These are phyloP conservation scores for Kodamaea ohmeri DNA, from an alignment of 1,139 yeast genomes.

Conservation along the genomic window DNA sequence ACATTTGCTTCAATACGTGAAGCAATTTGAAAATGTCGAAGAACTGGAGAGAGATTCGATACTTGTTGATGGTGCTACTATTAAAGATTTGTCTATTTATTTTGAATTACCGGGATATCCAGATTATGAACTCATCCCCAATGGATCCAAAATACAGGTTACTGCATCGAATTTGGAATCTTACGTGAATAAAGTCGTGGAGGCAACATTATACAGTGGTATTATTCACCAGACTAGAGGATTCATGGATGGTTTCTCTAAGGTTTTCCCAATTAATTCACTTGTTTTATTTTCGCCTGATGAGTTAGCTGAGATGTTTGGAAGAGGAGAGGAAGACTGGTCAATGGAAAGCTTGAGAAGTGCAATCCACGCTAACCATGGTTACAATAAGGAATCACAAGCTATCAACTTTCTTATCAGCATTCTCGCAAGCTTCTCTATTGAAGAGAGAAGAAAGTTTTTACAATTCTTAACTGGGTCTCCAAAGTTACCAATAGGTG, in stretches of 20 bases:
- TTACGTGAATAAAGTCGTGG: slow-evolving; percentile 59
- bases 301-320: slow-evolving; percentile 67
- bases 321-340: slow-evolving; percentile 85
- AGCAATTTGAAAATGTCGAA: slow-evolving; percentile 21
- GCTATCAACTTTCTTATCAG: slow-evolving; percentile 59
- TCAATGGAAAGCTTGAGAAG: slow-evolving; percentile 56
- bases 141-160: slow-evolving; percentile 54
- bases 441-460: slow-evolving; percentile 63
- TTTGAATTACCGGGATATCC: slow-evolving; percentile 81
- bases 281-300: slow-evolving; percentile 67
- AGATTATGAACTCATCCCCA: slow-evolving; percentile 52
- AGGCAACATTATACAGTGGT: slow-evolving; percentile 63
- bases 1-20: slow-evolving; percentile 47
- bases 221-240: slow-evolving; percentile 61
- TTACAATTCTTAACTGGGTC: slow-evolving; percentile 91
- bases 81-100: slow-evolving; percentile 56
- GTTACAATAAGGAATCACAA: slow-evolving; percentile 71
- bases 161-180: slow-evolving; percentile 51
- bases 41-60: slow-evolving; percentile 24
- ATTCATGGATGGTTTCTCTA: slow-evolving; percentile 78
- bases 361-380: slow-evolving; percentile 84
- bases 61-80: slow-evolving; percentile 38
- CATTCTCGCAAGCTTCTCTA: slow-evolving; percentile 54
- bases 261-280: slow-evolving; percentile 78
- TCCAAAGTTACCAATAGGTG: slow-evolving; percentile 91